phyloP scores from a whole-genome alignment of 163 green algal genomes.

The Trebouxia gelatinosa region DNA sequence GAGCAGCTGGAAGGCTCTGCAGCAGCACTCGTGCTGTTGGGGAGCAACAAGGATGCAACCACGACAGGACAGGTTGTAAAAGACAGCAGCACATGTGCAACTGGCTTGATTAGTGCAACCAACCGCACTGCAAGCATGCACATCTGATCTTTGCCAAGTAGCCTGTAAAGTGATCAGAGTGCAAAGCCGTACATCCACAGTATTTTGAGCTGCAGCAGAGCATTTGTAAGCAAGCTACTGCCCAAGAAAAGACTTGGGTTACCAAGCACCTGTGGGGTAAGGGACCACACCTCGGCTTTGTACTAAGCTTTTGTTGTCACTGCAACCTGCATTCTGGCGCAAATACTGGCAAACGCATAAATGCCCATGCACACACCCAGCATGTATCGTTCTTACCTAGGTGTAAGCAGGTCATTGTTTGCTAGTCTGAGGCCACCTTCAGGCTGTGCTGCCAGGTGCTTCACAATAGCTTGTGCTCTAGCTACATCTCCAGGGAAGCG shows the following conservation, averaged over 20 bases:
- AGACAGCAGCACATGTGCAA: not conserved
- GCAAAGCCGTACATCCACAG: no score
- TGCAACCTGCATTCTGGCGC: not conserved
- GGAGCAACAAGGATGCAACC: not conserved
- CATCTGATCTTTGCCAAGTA: not conserved
- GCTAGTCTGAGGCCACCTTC: constrained; percentile 58
- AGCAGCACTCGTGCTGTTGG: not conserved
- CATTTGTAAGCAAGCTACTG: no score
- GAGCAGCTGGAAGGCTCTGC: constrained; percentile 78
- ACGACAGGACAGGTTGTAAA: not conserved
- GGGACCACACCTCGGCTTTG: not conserved
- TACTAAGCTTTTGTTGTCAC: not conserved
- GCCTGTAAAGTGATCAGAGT: not conserved
- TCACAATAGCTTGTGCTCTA: constrained; percentile 70
- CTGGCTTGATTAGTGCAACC: not conserved
- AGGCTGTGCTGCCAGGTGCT: constrained; percentile 41
- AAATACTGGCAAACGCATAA: not conserved
- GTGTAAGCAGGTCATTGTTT: constrained; percentile 64
- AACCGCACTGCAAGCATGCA: not conserved
- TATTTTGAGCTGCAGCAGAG: no score
- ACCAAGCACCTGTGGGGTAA: not conserved
- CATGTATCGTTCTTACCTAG: constrained; percentile 27
- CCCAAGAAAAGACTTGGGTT: not conserved
- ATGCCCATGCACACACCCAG: not conserved
- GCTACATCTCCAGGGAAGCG: constrained; percentile 83